Evolutionary conservation across 768 basidiomycete genomes (phyloP).

Genomic region (Tylopilus subfusipes): DNA sequence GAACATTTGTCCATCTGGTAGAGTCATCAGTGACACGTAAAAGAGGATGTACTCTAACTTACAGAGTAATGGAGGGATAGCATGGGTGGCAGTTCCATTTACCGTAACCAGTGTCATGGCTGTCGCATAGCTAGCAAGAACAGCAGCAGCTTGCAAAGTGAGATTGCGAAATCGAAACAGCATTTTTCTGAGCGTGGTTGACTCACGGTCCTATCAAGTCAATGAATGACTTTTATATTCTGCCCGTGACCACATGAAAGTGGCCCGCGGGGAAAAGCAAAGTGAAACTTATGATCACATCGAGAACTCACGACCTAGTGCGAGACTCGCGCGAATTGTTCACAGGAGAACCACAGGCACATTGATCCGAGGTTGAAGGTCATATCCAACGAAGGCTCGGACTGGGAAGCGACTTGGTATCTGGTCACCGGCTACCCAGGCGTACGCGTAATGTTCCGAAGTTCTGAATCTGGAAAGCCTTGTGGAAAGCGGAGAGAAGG

Average conservation of each 20-base stretch:
- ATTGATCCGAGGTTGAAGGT: too few relatives aligned
- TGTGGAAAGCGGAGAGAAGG: too few relatives aligned
- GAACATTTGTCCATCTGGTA: slow-evolving; percentile 56
- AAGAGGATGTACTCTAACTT: slow-evolving; percentile 17
- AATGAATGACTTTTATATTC: slow-evolving; percentile 6
- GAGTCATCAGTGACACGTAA: neutral
- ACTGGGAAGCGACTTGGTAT: too few relatives aligned
- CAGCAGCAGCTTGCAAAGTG: neutral
- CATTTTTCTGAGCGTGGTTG: slow-evolving; percentile 10
- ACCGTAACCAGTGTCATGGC: slow-evolving; percentile 37
- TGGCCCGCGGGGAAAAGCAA: neutral
- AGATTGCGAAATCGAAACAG: neutral
- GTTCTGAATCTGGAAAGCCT: too few relatives aligned
- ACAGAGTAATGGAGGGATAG: slow-evolving; percentile 53
- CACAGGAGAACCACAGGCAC: neutral
- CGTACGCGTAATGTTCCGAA: too few relatives aligned
- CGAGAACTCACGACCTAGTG: neutral
- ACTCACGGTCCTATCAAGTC: neutral
- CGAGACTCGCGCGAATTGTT: slow-evolving; percentile 1
- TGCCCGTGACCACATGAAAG: neutral
- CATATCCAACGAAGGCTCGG: too few relatives aligned
- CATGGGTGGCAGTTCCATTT: slow-evolving; percentile 46
- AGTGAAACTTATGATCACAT: slow-evolving; percentile 1
- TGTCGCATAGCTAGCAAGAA: slow-evolving; percentile 2
- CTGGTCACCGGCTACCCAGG: too few relatives aligned